Conservation (phyloP, 345 rosid species). For the Salix koriyanagi region DNA sequence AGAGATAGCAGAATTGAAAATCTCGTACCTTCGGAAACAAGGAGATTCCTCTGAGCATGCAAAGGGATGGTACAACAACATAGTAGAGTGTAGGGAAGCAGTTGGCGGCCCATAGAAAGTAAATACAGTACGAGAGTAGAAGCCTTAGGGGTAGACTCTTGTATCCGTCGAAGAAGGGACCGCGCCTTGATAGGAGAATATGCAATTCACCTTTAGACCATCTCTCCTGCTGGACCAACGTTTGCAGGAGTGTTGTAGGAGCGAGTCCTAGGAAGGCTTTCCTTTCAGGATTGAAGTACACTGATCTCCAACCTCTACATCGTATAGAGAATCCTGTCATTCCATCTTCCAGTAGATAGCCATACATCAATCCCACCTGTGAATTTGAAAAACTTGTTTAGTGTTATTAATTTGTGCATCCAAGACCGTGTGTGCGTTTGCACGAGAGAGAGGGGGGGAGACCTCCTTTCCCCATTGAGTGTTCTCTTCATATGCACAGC, state of each 20-base stretch:
- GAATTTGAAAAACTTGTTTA: background rate
- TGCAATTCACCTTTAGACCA: conserved; percentile 80
- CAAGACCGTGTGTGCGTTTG: too few relatives aligned
- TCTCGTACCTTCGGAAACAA: conserved; percentile 59
- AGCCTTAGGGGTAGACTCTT: conserved; percentile 50
- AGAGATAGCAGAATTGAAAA: background rate
- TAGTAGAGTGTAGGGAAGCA: conserved; percentile 45
- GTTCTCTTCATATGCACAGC: conserved; percentile 47
- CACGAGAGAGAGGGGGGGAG: too few relatives aligned
- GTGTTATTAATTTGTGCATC: too few relatives aligned
- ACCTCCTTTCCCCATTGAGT: conserved; percentile 84
- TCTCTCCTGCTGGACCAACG: conserved; percentile 65
- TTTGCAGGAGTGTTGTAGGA: conserved; percentile 52
- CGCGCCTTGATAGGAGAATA: conserved; percentile 48
- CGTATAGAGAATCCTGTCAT: conserved; percentile 71
- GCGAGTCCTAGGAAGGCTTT: conserved; percentile 58
- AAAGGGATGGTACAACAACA: conserved; percentile 54
- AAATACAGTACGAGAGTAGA: conserved; percentile 40
- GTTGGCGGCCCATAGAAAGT: conserved; percentile 56
- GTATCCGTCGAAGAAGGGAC: conserved; percentile 49
- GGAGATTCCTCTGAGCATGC: conserved; percentile 50
- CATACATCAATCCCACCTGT: conserved; percentile 72
- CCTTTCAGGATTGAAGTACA: conserved; percentile 49
- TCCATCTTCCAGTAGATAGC: conserved; percentile 67
- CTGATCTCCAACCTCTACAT: conserved; percentile 78